phyloP scores from a whole-genome alignment of 352 stramenopile species.

The Phytophthora foliorum region DNA sequence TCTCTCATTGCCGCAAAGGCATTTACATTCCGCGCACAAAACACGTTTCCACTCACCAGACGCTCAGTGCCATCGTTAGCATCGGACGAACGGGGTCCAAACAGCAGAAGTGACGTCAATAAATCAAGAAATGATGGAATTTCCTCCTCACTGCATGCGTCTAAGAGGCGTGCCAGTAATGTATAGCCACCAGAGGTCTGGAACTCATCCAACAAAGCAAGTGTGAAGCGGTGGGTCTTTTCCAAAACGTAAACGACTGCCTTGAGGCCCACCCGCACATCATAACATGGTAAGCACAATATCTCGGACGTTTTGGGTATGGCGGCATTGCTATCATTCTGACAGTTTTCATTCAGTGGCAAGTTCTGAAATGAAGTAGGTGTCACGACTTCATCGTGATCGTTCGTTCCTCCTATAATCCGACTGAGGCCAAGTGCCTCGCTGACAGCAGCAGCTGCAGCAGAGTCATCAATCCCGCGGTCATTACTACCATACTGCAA shows the following conservation, averaged over 20 bases:
- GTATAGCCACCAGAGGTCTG: slow-evolving; percentile 70
- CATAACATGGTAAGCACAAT: slow-evolving; percentile 56
- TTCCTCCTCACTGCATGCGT: slow-evolving; percentile 50
- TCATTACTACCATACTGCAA: slow-evolving; percentile 2
- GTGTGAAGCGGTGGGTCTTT: slow-evolving; percentile 67
- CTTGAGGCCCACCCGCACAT: slow-evolving; percentile 61
- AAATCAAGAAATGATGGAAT: slow-evolving; percentile 61
- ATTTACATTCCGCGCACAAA: slow-evolving; percentile 67
- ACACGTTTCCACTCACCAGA: slow-evolving; percentile 51
- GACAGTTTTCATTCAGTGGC: background rate
- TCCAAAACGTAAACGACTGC: slow-evolving; percentile 67
- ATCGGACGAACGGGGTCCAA: slow-evolving; percentile 60
- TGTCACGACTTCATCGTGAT: background rate
- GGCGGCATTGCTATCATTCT: background rate
- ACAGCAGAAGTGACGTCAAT: slow-evolving; percentile 62
- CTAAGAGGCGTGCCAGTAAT: slow-evolving; percentile 55
- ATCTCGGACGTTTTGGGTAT: slow-evolving; percentile 14
- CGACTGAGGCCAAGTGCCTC: slow-evolving; percentile 67
- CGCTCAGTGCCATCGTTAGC: slow-evolving; percentile 46
- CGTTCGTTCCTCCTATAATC: slow-evolving; percentile 3
- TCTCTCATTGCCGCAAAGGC: slow-evolving; percentile 76
- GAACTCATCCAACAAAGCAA: slow-evolving; percentile 78
- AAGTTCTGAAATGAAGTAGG: background rate
- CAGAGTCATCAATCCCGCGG: slow-evolving; percentile 25
- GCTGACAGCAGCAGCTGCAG: slow-evolving; percentile 63